A percentile compares a stretch with the other conserved stretches of the same genome.
phyloP scores from a whole-genome alignment of 495 filamentous ascomycete genomes.

The Aspergillus affinis region DNA sequence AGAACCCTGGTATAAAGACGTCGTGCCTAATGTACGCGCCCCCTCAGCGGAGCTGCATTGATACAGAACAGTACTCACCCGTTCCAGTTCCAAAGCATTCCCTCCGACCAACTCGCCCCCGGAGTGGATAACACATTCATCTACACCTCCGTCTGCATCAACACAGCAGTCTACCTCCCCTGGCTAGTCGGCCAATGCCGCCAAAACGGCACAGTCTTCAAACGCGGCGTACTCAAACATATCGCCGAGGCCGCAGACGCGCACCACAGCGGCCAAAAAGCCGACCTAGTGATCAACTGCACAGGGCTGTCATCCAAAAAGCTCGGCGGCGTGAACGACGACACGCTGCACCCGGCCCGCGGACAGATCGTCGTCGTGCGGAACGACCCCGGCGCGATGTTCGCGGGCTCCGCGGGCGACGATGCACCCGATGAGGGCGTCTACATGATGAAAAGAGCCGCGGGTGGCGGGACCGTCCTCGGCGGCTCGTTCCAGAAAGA shows the following conservation, averaged over 20 bases:
- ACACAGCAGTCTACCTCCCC: slow-evolving; percentile 81
- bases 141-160: slow-evolving; percentile 88
- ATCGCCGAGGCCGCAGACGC: slow-evolving; percentile 66
- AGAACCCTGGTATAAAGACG: slow-evolving; percentile 79
- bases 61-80: not conserved
- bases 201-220: slow-evolving; percentile 64
- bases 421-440: slow-evolving; percentile 76
- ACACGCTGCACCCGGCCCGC: slow-evolving; percentile 69
- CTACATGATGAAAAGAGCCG: slow-evolving; percentile 91
- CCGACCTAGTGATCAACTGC: slow-evolving; percentile 81
- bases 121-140: slow-evolving; percentile 65
- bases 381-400: slow-evolving; percentile 75
- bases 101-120: slow-evolving; percentile 52
- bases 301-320: slow-evolving; percentile 72
- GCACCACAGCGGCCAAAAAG: slow-evolving; percentile 61
- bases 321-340: slow-evolving; percentile 82
- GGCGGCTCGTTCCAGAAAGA: slow-evolving; percentile 85
- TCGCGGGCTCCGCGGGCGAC: slow-evolving; percentile 69
- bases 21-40: slow-evolving; percentile 66
- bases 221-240: slow-evolving; percentile 60
- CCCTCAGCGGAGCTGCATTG: not conserved
- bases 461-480: slow-evolving; percentile 74
- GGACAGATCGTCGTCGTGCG: slow-evolving; percentile 89
- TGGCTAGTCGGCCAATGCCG: slow-evolving; percentile 80
- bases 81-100: slow-evolving; percentile 55